Conservation (phyloP, 768 basidiomycete species). For the Boletales sp. region DNA sequence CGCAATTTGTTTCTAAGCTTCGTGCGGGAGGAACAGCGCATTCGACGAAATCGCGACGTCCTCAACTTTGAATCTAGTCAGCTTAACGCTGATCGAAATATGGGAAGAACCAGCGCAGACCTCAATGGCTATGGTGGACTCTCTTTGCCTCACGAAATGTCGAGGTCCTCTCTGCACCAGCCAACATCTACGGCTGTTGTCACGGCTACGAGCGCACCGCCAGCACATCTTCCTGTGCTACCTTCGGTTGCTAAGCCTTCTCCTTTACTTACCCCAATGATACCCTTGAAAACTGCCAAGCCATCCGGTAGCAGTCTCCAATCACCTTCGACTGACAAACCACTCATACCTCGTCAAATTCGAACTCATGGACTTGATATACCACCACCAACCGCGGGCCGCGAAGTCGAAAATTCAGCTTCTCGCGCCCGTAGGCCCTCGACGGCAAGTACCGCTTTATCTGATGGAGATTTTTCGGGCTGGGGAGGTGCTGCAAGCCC, state of each 20-base stretch:
- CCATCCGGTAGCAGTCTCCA: slow-evolving; percentile 39
- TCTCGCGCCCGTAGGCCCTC: slow-evolving; percentile 44
- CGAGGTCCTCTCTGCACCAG: slow-evolving; percentile 21
- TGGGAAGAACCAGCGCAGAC: slow-evolving; percentile 24
- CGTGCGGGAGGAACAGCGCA: slow-evolving; percentile 63
- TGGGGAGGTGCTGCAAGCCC: slow-evolving; percentile 40
- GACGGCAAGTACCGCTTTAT: slow-evolving; percentile 35
- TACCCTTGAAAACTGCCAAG: slow-evolving; percentile 41
- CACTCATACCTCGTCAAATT: slow-evolving; percentile 31
- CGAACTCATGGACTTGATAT: slow-evolving; percentile 47
- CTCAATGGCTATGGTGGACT: slow-evolving; percentile 19
- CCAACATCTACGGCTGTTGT: slow-evolving; percentile 45
- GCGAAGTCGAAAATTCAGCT: slow-evolving; percentile 53
- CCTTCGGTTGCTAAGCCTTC: slow-evolving; percentile 44
- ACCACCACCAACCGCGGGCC: slow-evolving; percentile 24
- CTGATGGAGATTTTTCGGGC: slow-evolving; percentile 51
- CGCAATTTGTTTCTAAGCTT: slow-evolving; percentile 82
- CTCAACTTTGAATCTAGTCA: slow-evolving; percentile 17
- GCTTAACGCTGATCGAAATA: slow-evolving; percentile 19
- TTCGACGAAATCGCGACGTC: slow-evolving; percentile 33
- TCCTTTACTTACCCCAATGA: slow-evolving; percentile 58
- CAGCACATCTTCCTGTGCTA: slow-evolving; percentile 53
- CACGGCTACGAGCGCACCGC: slow-evolving; percentile 61
- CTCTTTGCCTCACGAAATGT: slow-evolving; percentile 30
- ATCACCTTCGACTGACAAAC: slow-evolving; percentile 36